Conservation (phyloP, 148 eudicot genomes). For the Polygonum maritimum region DNA sequence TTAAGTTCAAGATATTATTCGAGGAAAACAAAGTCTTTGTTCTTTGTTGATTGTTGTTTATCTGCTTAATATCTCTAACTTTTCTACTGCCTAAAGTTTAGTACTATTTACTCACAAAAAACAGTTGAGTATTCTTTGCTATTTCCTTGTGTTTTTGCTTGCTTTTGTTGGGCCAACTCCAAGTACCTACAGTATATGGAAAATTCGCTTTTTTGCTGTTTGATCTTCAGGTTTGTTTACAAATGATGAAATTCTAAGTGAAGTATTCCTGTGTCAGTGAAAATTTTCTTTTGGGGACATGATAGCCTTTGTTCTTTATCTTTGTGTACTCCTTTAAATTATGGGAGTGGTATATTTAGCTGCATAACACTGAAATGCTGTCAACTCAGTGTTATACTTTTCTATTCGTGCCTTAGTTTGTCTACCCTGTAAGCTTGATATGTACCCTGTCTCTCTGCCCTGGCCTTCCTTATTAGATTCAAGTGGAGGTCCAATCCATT, state of each 20-base stretch:
- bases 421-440: not conserved
- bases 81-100: not conserved
- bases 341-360: not conserved
- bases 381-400: constrained; percentile 4
- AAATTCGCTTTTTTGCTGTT: not conserved
- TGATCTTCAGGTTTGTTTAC: not conserved
- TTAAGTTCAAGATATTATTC: not conserved
- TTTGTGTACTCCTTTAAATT: not conserved
- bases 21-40: not conserved
- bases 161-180: not conserved
- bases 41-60: not conserved
- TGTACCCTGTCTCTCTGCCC: not conserved
- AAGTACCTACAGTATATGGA: not conserved
- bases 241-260: not conserved
- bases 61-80: not conserved
- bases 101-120: not conserved
- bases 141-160: not conserved
- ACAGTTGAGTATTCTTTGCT: not conserved
- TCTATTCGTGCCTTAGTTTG: not conserved
- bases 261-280: not conserved
- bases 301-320: constrained; percentile 1
- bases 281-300: not conserved
- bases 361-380: not conserved
- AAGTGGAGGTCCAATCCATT: not conserved
- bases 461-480: not conserved